These are phyloP conservation scores for Rutstroemia sp. DNA, from an alignment of 2,329 filamentous ascomycete species.

Conservation along the genomic window DNA sequence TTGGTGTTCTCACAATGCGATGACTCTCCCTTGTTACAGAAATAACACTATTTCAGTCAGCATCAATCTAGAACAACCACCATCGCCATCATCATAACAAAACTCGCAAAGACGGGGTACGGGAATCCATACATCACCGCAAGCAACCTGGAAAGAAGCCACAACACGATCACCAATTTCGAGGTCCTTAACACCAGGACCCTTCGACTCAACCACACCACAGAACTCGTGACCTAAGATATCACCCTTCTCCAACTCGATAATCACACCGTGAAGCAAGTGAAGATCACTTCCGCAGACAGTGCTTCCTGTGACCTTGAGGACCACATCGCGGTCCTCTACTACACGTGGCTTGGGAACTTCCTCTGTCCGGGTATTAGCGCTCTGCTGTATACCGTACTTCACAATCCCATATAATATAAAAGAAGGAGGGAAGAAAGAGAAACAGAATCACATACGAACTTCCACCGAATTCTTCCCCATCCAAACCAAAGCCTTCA, in stretches of 20 bases:
- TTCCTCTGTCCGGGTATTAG: conserved; percentile 39
- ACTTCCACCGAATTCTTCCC: conserved; percentile 74
- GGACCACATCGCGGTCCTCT: conserved; percentile 69
- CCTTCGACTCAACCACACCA: conserved; percentile 40
- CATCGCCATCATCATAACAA: too few species aligned
- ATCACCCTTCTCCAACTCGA: conserved; percentile 43
- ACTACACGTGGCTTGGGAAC: conserved; percentile 64
- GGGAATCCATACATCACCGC: conserved; percentile 37
- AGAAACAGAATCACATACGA: conserved; percentile 32
- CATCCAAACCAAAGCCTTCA: conserved; percentile 78
- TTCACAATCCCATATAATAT: too few species aligned
- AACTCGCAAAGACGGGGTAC: not conserved
- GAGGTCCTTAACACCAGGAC: conserved; percentile 45
- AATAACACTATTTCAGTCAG: conserved; percentile 50
- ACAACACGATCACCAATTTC: conserved; percentile 64
- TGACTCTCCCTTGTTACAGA: conserved; percentile 70
- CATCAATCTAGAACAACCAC: too few species aligned
- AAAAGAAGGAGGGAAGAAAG: too few species aligned
- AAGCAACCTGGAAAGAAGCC: conserved; percentile 79
- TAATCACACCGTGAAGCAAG: conserved; percentile 32
- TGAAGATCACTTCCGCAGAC: conserved; percentile 34
- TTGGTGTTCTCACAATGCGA: conserved; percentile 79
- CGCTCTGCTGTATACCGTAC: not conserved
- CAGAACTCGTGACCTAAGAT: conserved; percentile 49
- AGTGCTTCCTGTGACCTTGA: conserved; percentile 55